A percentile compares a stretch with the other conserved stretches of the same genome.
Evolutionary conservation across 179 eudicot species (phyloP).

Genomic region (Nepenthes alata): DNA sequence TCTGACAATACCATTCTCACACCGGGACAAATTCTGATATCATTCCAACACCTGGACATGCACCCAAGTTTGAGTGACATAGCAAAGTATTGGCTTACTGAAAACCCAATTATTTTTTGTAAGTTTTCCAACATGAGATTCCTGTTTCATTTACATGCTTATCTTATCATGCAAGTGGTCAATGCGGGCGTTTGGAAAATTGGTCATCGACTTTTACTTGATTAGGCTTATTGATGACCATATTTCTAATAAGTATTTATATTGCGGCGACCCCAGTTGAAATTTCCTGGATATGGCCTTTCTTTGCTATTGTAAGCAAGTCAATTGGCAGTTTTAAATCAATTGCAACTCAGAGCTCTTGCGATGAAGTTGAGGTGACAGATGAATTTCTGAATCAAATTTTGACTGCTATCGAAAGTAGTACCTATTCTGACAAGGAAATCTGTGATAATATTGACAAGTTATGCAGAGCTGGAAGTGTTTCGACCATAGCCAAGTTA

Average conservation of each 20-base stretch:
- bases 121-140: too few relatives aligned
- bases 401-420: slow-evolving; percentile 20
- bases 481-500: slow-evolving; percentile 30
- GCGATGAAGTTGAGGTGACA: slow-evolving; percentile 22
- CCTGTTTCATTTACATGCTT: too few relatives aligned
- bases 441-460: slow-evolving; percentile 30
- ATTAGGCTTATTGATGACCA: background rate
- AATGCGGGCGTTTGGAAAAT: too few relatives aligned
- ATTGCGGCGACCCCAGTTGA: slow-evolving; percentile 27
- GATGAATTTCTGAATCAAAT: slow-evolving; percentile 34
- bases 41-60: too few relatives aligned
- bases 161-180: too few relatives aligned
- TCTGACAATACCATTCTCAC: too few relatives aligned
- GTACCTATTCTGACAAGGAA: slow-evolving; percentile 22
- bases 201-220: background rate
- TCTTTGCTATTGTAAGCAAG: slow-evolving; percentile 14
- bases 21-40: too few relatives aligned
- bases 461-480: slow-evolving; percentile 31
- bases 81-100: too few relatives aligned
- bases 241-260: slow-evolving; percentile 24
- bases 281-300: slow-evolving; percentile 23
- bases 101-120: too few relatives aligned
- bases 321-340: slow-evolving; percentile 18
- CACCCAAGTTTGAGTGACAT: too few relatives aligned
- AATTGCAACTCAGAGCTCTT: slow-evolving; percentile 28